These are phyloP conservation scores for Grosmannia clavigera DNA, from an alignment of 2,329 filamentous ascomycete species.

Conservation along the genomic window DNA sequence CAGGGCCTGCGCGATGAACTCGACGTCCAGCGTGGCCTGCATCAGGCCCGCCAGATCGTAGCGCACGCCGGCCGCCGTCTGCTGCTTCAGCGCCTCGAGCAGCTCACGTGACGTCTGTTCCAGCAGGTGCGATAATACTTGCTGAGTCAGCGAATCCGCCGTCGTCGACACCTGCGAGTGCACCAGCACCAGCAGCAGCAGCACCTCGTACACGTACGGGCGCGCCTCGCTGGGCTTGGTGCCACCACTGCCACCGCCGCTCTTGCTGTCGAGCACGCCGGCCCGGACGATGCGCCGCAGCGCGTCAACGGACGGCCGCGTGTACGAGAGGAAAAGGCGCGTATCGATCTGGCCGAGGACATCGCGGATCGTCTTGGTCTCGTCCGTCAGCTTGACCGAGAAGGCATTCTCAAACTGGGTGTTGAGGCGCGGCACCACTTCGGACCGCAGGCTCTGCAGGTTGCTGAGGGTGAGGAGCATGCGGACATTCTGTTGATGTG, in stretches of 20 bases:
- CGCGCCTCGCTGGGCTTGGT: constrained; percentile 57
- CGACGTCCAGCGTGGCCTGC: constrained; percentile 94
- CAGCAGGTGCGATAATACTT: constrained; percentile 76
- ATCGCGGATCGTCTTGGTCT: constrained; percentile 82
- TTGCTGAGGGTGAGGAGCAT: constrained; percentile 93
- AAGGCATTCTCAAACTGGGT: constrained; percentile 89
- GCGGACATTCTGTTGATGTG: constrained; percentile 57
- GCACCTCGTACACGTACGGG: constrained; percentile 79
- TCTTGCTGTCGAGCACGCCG: constrained; percentile 43
- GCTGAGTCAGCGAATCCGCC: constrained; percentile 59
- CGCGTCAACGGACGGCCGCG: constrained; percentile 57
- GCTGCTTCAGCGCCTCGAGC: constrained; percentile 64
- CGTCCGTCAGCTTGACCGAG: constrained; percentile 85
- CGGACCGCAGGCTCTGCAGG: constrained; percentile 66
- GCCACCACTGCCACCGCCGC: constrained; percentile 43
- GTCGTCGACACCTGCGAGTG: constrained; percentile 83
- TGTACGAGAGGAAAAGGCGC: constrained; percentile 86
- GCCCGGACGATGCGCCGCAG: constrained; percentile 58
- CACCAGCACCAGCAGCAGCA: constrained; percentile 77
- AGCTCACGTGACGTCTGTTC: constrained; percentile 70
- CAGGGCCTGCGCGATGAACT: constrained; percentile 91
- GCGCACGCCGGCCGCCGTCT: constrained; percentile 25
- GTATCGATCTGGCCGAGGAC: constrained; percentile 83
- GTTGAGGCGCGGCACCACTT: constrained; percentile 79
- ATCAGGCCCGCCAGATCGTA: constrained; percentile 77